These are phyloP conservation scores for Solanum hybrid DNA, from an alignment of 305 asterid genomes.

Conservation along the genomic window DNA sequence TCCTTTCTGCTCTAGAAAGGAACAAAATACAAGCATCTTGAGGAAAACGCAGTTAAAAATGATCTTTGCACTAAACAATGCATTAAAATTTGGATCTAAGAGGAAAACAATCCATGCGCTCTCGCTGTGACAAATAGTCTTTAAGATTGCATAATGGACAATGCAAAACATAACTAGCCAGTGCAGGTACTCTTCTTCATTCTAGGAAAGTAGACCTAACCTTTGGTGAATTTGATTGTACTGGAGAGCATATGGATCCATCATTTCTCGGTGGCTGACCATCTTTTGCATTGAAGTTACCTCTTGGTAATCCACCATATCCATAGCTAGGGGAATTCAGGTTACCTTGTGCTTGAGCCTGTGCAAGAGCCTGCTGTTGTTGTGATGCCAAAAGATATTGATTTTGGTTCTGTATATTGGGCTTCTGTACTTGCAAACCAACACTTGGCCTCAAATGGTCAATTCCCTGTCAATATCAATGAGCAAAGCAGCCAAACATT, in stretches of 20 bases:
- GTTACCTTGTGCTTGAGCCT: constrained; percentile 90
- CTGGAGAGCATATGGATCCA: constrained; percentile 90
- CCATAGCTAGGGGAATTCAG: constrained; percentile 69
- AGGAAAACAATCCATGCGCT: neutral
- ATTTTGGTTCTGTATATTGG: constrained; percentile 68
- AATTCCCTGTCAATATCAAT: constrained; percentile 50
- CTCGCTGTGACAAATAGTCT: neutral
- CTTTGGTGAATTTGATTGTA: constrained; percentile 92
- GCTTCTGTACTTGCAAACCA: constrained; percentile 92
- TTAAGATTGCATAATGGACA: neutral
- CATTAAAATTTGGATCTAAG: neutral
- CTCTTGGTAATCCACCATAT: constrained; percentile 81
- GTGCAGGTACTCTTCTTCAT: neutral
- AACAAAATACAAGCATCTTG: neutral
- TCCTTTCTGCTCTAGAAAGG: neutral
- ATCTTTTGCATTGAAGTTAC: constrained; percentile 71
- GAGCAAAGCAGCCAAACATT: neutral
- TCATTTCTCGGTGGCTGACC: constrained; percentile 89
- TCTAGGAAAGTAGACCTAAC: constrained; percentile 22
- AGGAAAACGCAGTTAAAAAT: neutral
- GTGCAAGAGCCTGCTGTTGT: constrained; percentile 91
- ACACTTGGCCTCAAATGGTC: constrained; percentile 79
- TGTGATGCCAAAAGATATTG: constrained; percentile 82
- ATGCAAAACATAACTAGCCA: neutral
- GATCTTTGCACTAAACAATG: neutral